A percentile compares a stretch with the other conserved stretches of the same genome.
Conservation (phyloP, 345 rosid species). For the Eucalyptus marginata region DNA sequence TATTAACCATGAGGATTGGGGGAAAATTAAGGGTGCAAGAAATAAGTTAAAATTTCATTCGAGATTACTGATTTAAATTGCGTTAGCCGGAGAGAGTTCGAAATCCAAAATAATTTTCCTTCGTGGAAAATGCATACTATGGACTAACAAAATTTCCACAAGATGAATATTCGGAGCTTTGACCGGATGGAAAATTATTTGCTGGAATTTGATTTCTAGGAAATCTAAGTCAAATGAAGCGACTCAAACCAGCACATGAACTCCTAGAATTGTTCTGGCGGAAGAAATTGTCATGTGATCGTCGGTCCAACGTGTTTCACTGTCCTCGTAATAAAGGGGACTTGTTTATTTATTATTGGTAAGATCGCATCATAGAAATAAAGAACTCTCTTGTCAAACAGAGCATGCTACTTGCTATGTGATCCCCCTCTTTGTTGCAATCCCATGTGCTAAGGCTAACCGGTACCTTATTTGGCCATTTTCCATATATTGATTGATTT, state of each 20-base stretch:
- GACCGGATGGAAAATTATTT: background rate
- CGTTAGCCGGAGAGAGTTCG: background rate
- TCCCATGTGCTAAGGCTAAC: background rate
- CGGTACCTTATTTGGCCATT: background rate
- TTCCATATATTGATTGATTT: background rate
- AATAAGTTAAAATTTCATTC: background rate
- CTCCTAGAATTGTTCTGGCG: background rate
- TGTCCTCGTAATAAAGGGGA: background rate
- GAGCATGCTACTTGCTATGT: background rate
- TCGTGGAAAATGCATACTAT: background rate
- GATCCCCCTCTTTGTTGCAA: background rate
- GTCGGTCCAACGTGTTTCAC: background rate
- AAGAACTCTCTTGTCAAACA: background rate
- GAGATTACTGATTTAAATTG: background rate
- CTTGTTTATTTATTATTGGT: background rate
- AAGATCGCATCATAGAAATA: background rate
- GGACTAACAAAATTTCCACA: background rate
- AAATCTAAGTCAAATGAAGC: background rate
- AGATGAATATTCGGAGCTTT: background rate
- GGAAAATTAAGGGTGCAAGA: background rate
- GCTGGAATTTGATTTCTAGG: background rate
- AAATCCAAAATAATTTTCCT: background rate
- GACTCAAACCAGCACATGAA: background rate
- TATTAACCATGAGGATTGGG: background rate
- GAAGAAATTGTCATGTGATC: background rate